phyloP scores from a whole-genome alignment of 495 filamentous ascomycete species.

The Sphaerosporella brunnea region DNA sequence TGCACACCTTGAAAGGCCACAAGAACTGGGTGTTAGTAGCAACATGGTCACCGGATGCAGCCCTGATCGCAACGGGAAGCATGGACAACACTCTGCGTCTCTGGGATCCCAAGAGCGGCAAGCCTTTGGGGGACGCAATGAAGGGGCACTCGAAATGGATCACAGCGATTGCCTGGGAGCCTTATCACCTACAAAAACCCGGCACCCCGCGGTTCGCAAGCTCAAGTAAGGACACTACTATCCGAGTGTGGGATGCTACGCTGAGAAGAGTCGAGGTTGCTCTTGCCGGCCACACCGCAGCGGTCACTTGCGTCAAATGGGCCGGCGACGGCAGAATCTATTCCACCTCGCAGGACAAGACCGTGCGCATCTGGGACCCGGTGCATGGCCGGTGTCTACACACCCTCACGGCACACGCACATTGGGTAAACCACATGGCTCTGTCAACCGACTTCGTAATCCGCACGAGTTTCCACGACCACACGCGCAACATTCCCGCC shows the following conservation, averaged over 20 bases:
- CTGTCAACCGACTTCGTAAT: conserved; percentile 87
- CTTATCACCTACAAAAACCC: conserved; percentile 65
- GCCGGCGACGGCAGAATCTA: conserved; percentile 78
- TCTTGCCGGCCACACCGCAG: conserved; percentile 71
- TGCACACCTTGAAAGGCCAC: conserved; percentile 81
- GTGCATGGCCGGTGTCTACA: conserved; percentile 60
- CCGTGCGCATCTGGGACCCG: conserved; percentile 80
- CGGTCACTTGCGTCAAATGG: conserved; percentile 84
- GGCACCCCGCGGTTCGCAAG: conserved; percentile 68
- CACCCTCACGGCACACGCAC: conserved; percentile 64
- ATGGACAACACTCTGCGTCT: conserved; percentile 85
- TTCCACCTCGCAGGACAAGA: conserved; percentile 80
- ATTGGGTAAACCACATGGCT: conserved; percentile 92
- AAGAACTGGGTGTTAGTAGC: conserved; percentile 84
- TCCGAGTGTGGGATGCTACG: conserved; percentile 74
- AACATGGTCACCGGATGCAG: conserved; percentile 67
- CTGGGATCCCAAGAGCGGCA: conserved; percentile 76
- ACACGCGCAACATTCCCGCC: conserved; percentile 51
- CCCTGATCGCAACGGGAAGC: conserved; percentile 70
- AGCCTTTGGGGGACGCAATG: conserved; percentile 52
- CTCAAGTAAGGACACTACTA: conserved; percentile 76
- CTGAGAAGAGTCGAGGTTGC: conserved; percentile 61
- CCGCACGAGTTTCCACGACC: conserved; percentile 73
- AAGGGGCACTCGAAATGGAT: conserved; percentile 91
- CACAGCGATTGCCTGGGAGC: conserved; percentile 77